These are phyloP conservation scores for Przewalskia tangutica DNA, from an alignment of 257 asterid genomes.

Conservation along the genomic window DNA sequence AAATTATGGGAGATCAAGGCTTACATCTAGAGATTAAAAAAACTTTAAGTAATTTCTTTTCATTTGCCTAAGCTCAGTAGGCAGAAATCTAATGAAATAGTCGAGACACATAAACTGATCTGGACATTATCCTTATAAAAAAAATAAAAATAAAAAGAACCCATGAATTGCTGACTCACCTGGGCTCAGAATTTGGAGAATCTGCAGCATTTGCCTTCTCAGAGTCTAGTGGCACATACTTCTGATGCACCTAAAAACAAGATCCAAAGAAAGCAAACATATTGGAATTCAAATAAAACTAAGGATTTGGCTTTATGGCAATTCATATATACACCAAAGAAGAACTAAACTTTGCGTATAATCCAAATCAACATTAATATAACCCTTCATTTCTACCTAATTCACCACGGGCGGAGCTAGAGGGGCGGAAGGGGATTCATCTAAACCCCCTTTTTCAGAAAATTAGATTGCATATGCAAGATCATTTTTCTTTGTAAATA, in stretches of 20 bases:
- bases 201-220: conserved; percentile 21
- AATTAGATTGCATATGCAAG: background rate
- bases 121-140: background rate
- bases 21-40: background rate
- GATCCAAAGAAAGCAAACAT: background rate
- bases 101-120: background rate
- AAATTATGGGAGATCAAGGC: background rate
- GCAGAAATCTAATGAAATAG: rapidly evolving
- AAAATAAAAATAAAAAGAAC: background rate
- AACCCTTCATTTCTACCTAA: background rate
- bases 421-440: background rate
- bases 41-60: background rate
- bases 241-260: conserved; percentile 31
- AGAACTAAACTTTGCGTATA: background rate
- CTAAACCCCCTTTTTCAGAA: background rate
- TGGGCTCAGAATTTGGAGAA: conserved; percentile 21
- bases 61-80: background rate
- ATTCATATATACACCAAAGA: background rate
- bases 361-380: background rate
- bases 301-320: background rate
- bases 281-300: background rate
- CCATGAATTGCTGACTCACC: conserved; percentile 15
- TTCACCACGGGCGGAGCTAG: background rate
- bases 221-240: conserved; percentile 56
- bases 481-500: background rate